A percentile compares a stretch with the other conserved stretches of the same genome.
Evolutionary conservation across 176 grass and related monocot genomes (phyloP).

Genomic region (Hyparrhenia diplandra): DNA sequence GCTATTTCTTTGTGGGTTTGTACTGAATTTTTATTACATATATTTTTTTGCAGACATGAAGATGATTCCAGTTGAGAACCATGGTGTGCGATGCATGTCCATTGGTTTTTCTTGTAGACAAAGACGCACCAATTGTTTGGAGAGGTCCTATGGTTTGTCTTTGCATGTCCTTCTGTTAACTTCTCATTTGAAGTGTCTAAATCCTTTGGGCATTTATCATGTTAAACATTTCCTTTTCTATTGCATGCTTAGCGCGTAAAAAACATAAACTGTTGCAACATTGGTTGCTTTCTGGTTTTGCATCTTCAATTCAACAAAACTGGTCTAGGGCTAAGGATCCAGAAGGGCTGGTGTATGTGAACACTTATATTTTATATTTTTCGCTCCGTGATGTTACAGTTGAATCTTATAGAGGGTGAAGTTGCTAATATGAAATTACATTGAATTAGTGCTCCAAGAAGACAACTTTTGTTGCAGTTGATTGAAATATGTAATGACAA

Average conservation of each 20-base stretch:
- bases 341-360: not conserved
- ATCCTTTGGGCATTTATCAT: not conserved
- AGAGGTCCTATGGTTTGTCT: conserved; percentile 99
- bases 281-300: not conserved
- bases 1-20: not conserved
- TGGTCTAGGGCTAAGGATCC: not conserved
- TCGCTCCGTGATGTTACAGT: not conserved
- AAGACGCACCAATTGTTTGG: conserved; percentile 92
- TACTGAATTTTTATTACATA: not conserved
- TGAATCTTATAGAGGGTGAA: not conserved
- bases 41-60: conserved; percentile 61
- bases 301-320: not conserved
- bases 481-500: not conserved
- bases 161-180: conserved; percentile 24
- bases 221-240: not conserved
- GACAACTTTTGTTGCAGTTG: not conserved
- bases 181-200: conserved; percentile 5
- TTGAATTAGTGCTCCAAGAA: not conserved
- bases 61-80: conserved; percentile 94
- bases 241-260: not conserved
- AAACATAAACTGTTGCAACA: not conserved
- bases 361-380: not conserved
- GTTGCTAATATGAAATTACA: not conserved
- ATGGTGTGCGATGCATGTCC: conserved; percentile 90
- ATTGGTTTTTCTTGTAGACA: conserved; percentile 97